Evolutionary conservation across 1,284 basidiomycete species (phyloP).

Genomic region (Sphagnurus paluster): DNA sequence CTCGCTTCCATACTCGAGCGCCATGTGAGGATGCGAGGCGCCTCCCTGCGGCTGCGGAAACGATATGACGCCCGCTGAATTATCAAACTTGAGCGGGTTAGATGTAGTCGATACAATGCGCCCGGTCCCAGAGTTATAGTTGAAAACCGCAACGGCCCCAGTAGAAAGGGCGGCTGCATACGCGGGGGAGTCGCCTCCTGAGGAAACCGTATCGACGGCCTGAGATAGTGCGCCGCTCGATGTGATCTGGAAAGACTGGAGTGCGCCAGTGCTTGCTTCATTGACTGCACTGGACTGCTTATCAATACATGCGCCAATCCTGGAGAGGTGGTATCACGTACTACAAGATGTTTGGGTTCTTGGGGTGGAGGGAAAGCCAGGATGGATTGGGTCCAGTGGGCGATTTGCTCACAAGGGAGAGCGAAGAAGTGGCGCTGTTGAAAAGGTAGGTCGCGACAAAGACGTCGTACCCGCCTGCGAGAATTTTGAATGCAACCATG

Average conservation of each 20-base stretch:
- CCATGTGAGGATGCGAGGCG: slow-evolving; percentile 64
- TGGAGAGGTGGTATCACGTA: slow-evolving; percentile 29
- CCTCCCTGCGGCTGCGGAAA: slow-evolving; percentile 48
- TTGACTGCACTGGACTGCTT: slow-evolving; percentile 53
- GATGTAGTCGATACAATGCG: slow-evolving; percentile 45
- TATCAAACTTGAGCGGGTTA: slow-evolving; percentile 42
- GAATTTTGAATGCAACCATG: slow-evolving; percentile 62
- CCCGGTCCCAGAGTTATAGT: slow-evolving; percentile 60
- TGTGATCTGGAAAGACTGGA: slow-evolving; percentile 59
- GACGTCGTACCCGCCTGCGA: slow-evolving; percentile 59
- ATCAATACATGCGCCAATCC: neutral
- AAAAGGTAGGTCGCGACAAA: slow-evolving; percentile 65
- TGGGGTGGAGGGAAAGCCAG: slow-evolving; percentile 55
- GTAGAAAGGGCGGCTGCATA: slow-evolving; percentile 51
- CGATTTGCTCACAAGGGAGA: slow-evolving; percentile 47
- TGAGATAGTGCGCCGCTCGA: slow-evolving; percentile 43
- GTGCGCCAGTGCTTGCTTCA: slow-evolving; percentile 41
- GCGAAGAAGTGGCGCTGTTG: slow-evolving; percentile 44
- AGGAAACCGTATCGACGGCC: slow-evolving; percentile 46
- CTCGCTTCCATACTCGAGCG: slow-evolving; percentile 50
- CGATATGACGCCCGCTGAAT: slow-evolving; percentile 43
- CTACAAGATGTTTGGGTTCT: slow-evolving; percentile 60
- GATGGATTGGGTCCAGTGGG: slow-evolving; percentile 53
- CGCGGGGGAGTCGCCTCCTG: slow-evolving; percentile 53
- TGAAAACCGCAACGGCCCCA: slow-evolving; percentile 60